Conservation (phyloP, 305 asterid species). For the Withania somnifera region DNA sequence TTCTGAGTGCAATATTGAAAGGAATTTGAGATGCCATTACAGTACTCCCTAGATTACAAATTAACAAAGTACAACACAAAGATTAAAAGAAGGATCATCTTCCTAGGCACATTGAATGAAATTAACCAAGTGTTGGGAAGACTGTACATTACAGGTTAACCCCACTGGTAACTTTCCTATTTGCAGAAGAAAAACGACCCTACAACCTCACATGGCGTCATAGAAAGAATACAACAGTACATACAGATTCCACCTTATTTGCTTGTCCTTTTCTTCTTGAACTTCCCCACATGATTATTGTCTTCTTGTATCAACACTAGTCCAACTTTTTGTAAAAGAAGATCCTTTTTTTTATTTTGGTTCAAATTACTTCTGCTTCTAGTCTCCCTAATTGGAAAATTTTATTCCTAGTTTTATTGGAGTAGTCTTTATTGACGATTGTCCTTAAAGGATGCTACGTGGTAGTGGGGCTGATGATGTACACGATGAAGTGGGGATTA, state of each 20-base stretch:
- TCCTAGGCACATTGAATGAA: conserved; percentile 11
- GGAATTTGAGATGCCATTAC: neutral
- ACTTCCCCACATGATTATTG: neutral
- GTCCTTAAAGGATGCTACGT: too few species aligned
- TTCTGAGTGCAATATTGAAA: conserved; percentile 3
- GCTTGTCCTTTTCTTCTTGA: neutral
- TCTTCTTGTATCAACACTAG: neutral
- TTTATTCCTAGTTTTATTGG: neutral
- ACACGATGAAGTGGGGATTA: neutral
- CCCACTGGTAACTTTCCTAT: neutral
- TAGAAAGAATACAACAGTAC: neutral
- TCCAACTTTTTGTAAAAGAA: neutral
- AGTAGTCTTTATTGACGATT: neutral
- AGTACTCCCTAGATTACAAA: conserved; percentile 12
- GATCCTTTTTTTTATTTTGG: neutral
- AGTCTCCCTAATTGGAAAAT: neutral
- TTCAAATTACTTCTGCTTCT: neutral
- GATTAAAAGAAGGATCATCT: neutral
- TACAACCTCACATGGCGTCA: conserved; percentile 11
- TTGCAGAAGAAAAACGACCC: neutral
- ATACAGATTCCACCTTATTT: neutral
- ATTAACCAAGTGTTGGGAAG: neutral
- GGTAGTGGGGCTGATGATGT: neutral
- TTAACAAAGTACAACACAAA: neutral
- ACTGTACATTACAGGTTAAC: neutral